Percentiles rank a stretch among this genome's conserved stretches.
Conservation (phyloP, 2,329 filamentous ascomycete species). For the Cladosporium colombiae region DNA sequence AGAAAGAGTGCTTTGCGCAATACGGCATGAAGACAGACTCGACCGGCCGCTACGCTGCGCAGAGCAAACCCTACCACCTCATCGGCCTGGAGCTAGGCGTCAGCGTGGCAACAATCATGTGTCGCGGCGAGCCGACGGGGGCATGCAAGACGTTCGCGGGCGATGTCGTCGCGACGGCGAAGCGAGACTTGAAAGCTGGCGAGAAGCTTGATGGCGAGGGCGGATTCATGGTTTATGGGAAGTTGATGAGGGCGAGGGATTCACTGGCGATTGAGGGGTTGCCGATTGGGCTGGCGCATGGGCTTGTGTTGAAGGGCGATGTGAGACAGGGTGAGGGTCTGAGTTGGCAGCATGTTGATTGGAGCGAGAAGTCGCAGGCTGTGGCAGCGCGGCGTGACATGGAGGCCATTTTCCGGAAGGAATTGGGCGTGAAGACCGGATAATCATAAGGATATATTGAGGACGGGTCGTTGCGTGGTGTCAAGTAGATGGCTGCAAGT, state of each 20-base stretch:
- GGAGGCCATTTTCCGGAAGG: conserved; percentile 42
- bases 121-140: conserved; percentile 49
- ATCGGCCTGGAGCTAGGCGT: conserved; percentile 51
- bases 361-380: conserved; percentile 41
- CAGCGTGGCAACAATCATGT: conserved; percentile 49
- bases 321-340: conserved; percentile 46
- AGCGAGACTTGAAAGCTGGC: conserved; percentile 47
- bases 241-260: conserved; percentile 44
- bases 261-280: conserved; percentile 47
- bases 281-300: conserved; percentile 48
- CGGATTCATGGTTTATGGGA: conserved; percentile 50
- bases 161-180: conserved; percentile 51
- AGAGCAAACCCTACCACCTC: conserved; percentile 52
- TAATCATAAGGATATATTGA: neutral
- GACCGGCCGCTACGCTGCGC: conserved; percentile 45
- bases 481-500: neutral
- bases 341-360: conserved; percentile 50
- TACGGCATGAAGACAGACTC: conserved; percentile 49
- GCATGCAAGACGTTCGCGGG: conserved; percentile 48
- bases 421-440: conserved; percentile 23
- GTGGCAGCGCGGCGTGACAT: conserved; percentile 47
- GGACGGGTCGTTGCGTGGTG: neutral
- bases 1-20: conserved; percentile 47
- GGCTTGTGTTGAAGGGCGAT: conserved; percentile 44
- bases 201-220: conserved; percentile 51